A percentile compares a stretch with the other conserved stretches of the same genome.
phyloP scores from a whole-genome alignment of 2,329 filamentous ascomycete genomes.

The Monosporascus cannonballus region DNA sequence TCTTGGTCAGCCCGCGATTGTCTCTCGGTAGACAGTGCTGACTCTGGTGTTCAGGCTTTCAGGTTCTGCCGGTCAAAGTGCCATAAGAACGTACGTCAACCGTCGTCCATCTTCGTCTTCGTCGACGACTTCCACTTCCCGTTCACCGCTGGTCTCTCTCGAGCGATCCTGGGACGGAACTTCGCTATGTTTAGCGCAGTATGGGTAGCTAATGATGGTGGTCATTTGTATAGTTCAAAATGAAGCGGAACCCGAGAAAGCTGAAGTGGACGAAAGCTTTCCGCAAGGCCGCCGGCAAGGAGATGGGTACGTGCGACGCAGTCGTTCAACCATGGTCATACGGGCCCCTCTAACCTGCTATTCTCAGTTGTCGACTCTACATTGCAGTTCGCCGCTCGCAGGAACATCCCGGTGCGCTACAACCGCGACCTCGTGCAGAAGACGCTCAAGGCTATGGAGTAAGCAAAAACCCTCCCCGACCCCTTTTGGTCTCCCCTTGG shows the following conservation, averaged over 20 bases:
- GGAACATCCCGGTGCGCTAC: conserved; percentile 94
- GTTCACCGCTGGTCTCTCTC: too few relatives aligned
- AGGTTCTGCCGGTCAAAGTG: conserved; percentile 52
- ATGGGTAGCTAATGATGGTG: not conserved
- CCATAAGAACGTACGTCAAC: conserved; percentile 47
- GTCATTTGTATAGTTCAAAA: conserved; percentile 58
- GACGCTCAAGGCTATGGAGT: conserved; percentile 85
- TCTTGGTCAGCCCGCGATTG: not conserved
- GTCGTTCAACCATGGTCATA: conserved; percentile 22
- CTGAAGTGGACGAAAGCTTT: conserved; percentile 96
- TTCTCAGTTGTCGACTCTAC: conserved; percentile 74
- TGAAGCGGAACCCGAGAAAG: conserved; percentile 97
- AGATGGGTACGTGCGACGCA: conserved; percentile 20
- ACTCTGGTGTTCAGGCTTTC: conserved; percentile 17
- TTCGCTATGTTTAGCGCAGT: too few relatives aligned
- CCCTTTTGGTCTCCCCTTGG: too few relatives aligned
- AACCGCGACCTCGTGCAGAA: conserved; percentile 84
- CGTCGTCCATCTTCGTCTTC: not conserved
- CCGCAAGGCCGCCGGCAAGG: conserved; percentile 76
- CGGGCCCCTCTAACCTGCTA: conserved; percentile 42
- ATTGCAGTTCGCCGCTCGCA: conserved; percentile 82
- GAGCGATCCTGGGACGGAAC: too few relatives aligned
- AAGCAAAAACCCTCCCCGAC: not conserved
- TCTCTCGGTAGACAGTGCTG: conserved; percentile 26
- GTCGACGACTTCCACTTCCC: too few relatives aligned